A percentile compares a stretch with the other conserved stretches of the same genome.
Conservation (phyloP, 352 stramenopile species). For the Globisporangium camurandrum region DNA sequence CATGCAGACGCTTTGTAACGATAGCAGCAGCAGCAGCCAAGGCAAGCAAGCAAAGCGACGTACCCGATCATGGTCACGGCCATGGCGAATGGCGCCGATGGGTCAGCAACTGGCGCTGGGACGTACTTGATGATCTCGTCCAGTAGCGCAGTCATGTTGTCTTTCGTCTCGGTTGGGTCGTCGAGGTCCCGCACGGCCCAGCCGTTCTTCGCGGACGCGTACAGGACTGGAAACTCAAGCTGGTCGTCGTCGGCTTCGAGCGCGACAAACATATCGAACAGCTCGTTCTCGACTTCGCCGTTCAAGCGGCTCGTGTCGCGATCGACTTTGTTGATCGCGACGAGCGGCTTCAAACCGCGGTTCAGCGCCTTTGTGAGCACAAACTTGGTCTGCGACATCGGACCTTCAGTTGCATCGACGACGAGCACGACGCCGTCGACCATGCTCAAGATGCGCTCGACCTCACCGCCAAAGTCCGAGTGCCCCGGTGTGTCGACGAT, state of each 20-base stretch:
- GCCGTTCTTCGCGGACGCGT: constrained; percentile 93
- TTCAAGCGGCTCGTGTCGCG: constrained; percentile 86
- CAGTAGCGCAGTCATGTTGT: constrained; percentile 94
- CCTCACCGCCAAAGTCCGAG: constrained; percentile 98
- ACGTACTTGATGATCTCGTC: constrained; percentile 95
- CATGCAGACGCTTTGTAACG: too few species aligned
- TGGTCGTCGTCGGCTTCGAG: constrained; percentile 92
- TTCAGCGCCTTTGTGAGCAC: constrained; percentile 95
- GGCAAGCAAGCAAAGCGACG: constrained; percentile 4
- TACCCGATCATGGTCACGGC: constrained; percentile 93
- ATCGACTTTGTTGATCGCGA: constrained; percentile 99
- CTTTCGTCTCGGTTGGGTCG: constrained; percentile 37
- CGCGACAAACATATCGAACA: constrained; percentile 96
- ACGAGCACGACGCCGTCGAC: constrained; percentile 97
- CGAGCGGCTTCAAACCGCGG: constrained; percentile 88
- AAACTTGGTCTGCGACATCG: constrained; percentile 99
- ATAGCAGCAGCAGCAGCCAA: neutral
- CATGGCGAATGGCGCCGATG: constrained; percentile 89
- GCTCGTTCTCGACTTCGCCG: constrained; percentile 93
- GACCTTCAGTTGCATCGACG: constrained; percentile 95
- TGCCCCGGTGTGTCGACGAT: constrained; percentile 98
- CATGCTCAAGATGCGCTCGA: constrained; percentile 96
- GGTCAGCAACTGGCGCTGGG: constrained; percentile 76
- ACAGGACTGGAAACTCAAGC: constrained; percentile 96
- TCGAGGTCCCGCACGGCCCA: constrained; percentile 92